Percentiles rank a stretch among this genome's conserved stretches.
Evolutionary conservation across 2,329 filamentous ascomycete species (phyloP).

Genomic region (Aureobasidium sp.): DNA sequence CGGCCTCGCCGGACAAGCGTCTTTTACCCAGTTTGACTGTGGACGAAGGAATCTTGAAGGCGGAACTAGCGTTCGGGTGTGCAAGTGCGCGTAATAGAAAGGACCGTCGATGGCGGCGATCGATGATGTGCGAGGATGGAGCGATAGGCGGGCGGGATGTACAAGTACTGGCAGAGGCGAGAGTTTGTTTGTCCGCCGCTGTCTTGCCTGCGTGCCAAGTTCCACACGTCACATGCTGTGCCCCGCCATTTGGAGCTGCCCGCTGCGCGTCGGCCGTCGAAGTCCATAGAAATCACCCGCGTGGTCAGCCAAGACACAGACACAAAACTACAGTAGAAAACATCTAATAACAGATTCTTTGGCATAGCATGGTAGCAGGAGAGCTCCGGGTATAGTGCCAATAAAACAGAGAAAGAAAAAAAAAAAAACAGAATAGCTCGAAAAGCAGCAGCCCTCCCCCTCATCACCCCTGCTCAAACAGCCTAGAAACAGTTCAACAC

Average conservation of each 20-base stretch:
- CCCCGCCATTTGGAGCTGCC: constrained; percentile 1
- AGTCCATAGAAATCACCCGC: background rate
- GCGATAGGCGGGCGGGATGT: background rate
- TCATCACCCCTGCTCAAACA: background rate
- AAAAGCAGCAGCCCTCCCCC: background rate
- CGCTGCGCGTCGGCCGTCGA: background rate
- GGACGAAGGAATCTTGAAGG: constrained; percentile 5
- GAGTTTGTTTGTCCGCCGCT: background rate
- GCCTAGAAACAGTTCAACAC: constrained; percentile 94
- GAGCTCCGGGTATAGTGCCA: constrained; percentile 7
- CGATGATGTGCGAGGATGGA: background rate
- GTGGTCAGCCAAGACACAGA: constrained; percentile 1
- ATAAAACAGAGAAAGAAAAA: background rate
- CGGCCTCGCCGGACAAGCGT: constrained; percentile 40
- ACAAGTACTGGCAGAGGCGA: background rate
- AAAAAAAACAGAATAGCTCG: background rate
- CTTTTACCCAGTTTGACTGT: constrained; percentile 42
- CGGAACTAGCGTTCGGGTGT: constrained; percentile 2
- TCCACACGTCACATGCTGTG: constrained; percentile 4
- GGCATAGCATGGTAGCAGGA: constrained; percentile 1
- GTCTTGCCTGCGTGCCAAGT: background rate
- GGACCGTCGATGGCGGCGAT: background rate
- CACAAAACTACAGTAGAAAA: background rate
- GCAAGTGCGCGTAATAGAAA: background rate
- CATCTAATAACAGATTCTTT: background rate